A percentile compares a stretch with the other conserved stretches of the same genome.
These are phyloP conservation scores for Rhodotorula toruloides DNA, from an alignment of 768 basidiomycete species.

Conservation along the genomic window DNA sequence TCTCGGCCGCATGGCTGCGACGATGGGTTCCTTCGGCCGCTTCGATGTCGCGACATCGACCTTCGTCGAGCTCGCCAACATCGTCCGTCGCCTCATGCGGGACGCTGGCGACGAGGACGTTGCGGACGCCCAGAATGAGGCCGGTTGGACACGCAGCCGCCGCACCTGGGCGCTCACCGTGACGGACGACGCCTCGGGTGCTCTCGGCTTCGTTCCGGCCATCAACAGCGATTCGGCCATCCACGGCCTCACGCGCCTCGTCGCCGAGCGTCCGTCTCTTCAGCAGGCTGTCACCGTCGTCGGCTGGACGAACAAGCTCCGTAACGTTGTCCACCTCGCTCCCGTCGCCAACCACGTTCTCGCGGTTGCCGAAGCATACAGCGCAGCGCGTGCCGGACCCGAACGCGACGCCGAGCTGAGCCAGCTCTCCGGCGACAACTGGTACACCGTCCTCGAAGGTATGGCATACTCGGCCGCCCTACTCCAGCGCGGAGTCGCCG, in stretches of 20 bases:
- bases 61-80: slow-evolving; percentile 22
- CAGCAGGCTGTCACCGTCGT: slow-evolving; percentile 7
- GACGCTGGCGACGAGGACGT: neutral
- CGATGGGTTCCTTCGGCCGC: slow-evolving; percentile 4
- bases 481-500: neutral
- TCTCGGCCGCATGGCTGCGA: slow-evolving; percentile 8
- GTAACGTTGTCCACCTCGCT: slow-evolving; percentile 4
- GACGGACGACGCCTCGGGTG: neutral
- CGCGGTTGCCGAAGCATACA: slow-evolving; percentile 26
- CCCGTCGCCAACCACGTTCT: neutral
- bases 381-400: neutral
- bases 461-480: slow-evolving; percentile 14
- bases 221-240: neutral
- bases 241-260: neutral
- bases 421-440: slow-evolving; percentile 12
- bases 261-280: neutral
- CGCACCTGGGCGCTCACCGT: slow-evolving; percentile 4
- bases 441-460: slow-evolving; percentile 34
- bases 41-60: neutral
- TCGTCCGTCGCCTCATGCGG: slow-evolving; percentile 30
- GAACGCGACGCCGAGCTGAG: neutral
- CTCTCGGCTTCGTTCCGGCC: slow-evolving; percentile 25
- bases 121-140: neutral
- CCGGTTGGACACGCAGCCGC: slow-evolving; percentile 4
- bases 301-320: slow-evolving; percentile 14